Evolutionary conservation across 2,329 filamentous ascomycete species (phyloP).

Genomic region (Colletotrichum filicis): DNA sequence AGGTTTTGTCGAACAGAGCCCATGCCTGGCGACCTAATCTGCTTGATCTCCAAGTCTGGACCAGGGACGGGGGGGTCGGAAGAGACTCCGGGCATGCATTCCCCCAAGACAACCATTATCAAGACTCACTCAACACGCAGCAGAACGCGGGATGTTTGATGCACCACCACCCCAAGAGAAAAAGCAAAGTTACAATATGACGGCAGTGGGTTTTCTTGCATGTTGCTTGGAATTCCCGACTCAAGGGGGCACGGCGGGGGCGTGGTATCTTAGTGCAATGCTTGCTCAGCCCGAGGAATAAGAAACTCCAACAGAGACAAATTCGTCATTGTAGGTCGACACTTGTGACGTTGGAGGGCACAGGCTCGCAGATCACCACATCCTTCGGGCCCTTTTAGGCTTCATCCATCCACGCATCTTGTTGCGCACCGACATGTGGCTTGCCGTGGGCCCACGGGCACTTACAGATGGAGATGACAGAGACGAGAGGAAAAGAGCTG

Average conservation of each 20-base stretch:
- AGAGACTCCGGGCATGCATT: slow-evolving; percentile 7
- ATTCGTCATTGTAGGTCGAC: slow-evolving; percentile 3
- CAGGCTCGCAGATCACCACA: background rate
- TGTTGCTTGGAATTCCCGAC: background rate
- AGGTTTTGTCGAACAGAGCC: background rate
- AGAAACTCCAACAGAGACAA: background rate
- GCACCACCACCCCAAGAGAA: background rate
- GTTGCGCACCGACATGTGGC: background rate
- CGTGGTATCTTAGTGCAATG: background rate
- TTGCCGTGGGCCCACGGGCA: background rate
- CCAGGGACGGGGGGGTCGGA: slow-evolving; percentile 25
- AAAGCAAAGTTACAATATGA: background rate
- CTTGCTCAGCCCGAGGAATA: background rate
- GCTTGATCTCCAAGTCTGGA: slow-evolving; percentile 17
- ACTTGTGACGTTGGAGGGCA: background rate
- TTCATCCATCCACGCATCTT: background rate
- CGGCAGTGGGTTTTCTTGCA: background rate
- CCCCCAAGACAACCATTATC: background rate
- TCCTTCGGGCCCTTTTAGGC: background rate
- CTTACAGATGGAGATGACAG: background rate
- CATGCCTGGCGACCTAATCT: slow-evolving; percentile 20
- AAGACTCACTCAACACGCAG: background rate
- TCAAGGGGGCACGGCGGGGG: background rate
- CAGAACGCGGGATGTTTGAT: slow-evolving; percentile 2
- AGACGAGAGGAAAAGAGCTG: background rate